Evolutionary conservation across 2,329 filamentous ascomycete species (phyloP).

Genomic region (Thielaviopsis ethacetica): DNA sequence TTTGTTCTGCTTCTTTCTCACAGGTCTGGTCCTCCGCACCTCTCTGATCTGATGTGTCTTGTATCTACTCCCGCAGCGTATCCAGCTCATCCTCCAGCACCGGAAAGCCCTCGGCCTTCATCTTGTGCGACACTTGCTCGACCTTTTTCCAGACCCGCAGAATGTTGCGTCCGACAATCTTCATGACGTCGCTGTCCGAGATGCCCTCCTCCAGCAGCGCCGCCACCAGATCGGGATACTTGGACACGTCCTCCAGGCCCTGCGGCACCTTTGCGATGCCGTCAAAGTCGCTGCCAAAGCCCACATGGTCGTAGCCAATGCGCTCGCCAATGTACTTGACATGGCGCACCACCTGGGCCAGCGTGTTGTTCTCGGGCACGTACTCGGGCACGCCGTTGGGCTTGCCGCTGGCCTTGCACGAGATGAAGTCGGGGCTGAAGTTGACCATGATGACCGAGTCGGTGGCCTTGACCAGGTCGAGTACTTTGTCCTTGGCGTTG

Average conservation of each 20-base stretch:
- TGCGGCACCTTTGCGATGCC: conserved; percentile 50
- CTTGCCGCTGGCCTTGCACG: conserved; percentile 45
- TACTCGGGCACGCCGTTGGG: conserved; percentile 50
- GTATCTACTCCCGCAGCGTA: background rate
- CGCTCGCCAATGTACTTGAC: conserved; percentile 66
- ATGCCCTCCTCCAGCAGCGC: conserved; percentile 60
- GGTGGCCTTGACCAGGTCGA: conserved; percentile 56
- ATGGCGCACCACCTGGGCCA: conserved; percentile 65
- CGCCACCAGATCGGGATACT: conserved; percentile 62
- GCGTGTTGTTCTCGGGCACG: conserved; percentile 51
- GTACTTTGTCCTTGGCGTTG: conserved; percentile 74
- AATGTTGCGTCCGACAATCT: conserved; percentile 65
- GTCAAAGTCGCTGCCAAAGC: conserved; percentile 81
- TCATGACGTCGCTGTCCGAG: conserved; percentile 54
- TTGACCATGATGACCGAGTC: conserved; percentile 83
- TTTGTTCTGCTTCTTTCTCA: background rate
- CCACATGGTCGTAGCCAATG: conserved; percentile 78
- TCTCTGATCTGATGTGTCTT: background rate
- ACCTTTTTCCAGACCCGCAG: conserved; percentile 71
- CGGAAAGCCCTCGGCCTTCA: conserved; percentile 42
- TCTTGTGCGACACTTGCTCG: conserved; percentile 49
- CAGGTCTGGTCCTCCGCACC: too few relatives aligned
- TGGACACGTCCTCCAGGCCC: conserved; percentile 72
- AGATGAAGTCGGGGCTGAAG: conserved; percentile 69
- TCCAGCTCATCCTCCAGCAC: conserved; percentile 33